A percentile compares a stretch with the other conserved stretches of the same genome.
Evolutionary conservation across 768 basidiomycete genomes (phyloP).

Genomic region (Dioszegia hungarica): DNA sequence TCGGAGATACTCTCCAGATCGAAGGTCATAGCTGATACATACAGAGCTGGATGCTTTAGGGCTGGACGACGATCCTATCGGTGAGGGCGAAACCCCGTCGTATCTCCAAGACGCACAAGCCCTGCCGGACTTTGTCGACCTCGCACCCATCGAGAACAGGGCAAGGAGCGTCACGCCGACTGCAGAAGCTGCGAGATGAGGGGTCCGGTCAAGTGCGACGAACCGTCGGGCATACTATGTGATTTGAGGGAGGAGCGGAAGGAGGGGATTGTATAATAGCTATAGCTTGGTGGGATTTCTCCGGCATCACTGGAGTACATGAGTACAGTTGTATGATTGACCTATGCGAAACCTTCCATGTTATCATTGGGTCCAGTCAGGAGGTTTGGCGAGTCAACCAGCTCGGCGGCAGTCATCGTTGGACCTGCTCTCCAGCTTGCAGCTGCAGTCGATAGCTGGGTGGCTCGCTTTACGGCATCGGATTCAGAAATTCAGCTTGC

Average conservation of each 20-base stretch:
- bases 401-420: too few relatives aligned
- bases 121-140: conserved; percentile 87
- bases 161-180: conserved; percentile 29
- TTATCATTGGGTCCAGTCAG: neutral
- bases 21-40: neutral
- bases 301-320: too few relatives aligned
- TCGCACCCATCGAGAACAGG: conserved; percentile 64
- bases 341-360: neutral
- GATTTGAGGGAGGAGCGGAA: too few relatives aligned
- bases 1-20: neutral
- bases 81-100: conserved; percentile 81
- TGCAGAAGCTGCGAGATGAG: conserved; percentile 23
- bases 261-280: too few relatives aligned
- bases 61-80: conserved; percentile 59
- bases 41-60: conserved; percentile 88
- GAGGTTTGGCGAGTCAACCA: too few relatives aligned
- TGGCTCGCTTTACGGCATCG: neutral
- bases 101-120: conserved; percentile 78
- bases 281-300: too few relatives aligned
- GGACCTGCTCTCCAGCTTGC: too few relatives aligned
- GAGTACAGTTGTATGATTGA: neutral
- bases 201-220: too few relatives aligned
- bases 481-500: neutral
- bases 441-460: too few relatives aligned
- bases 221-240: too few relatives aligned